Evolutionary conservation across 106 monocot species (phyloP), one percentile per base, ranked within the genome.

Genomic region (Dioscorea alata): DNA sequence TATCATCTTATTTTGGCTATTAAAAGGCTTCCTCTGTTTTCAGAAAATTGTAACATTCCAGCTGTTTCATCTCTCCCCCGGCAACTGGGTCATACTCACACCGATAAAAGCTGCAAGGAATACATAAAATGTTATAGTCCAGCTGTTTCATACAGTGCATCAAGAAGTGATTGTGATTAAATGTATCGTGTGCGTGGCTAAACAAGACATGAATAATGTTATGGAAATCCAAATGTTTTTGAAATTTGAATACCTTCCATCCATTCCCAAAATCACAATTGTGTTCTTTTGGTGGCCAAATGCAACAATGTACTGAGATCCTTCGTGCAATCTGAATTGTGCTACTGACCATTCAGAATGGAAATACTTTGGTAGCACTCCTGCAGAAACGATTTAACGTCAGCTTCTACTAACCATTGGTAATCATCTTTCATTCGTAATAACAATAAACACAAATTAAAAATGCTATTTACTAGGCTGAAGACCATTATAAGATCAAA

Each of bases 321-420:
- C 89, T 75, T 99, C 97, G 23, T 84, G 92, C 69, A 99, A 74
- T 21, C 97, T 80, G 62, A 89, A 99, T 72, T 99, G 97, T 20
- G 97, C 97, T 13, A 99, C 78, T 33, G 97, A 99, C 97, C 97
- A 99, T 71, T 99, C 97, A 59, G 97, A 99, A 69, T 92, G 66
- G 73, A 99, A 99, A 85, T 99, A 99, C 64, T 90, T 99, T 15
- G 97, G 97, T 48, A 99, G 63, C 4, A 99, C 97, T 56, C 97
- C 96, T 96, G 59, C 34, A 64, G 60, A 23, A 68, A 49, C 18
- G 60, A 71, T 3, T 28, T 28, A 6, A 51, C 14, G 14, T 24
- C 24, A 50, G 12, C 9, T 28, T 9, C 9, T 4, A 48, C 22
- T 13, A 15, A 20, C 48, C 42, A 28, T 12, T 18, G 19, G 54